A percentile compares a stretch with the other conserved stretches of the same genome.
Conservation (phyloP, 2,329 filamentous ascomycete species). For the Talaromyces sp. region DNA sequence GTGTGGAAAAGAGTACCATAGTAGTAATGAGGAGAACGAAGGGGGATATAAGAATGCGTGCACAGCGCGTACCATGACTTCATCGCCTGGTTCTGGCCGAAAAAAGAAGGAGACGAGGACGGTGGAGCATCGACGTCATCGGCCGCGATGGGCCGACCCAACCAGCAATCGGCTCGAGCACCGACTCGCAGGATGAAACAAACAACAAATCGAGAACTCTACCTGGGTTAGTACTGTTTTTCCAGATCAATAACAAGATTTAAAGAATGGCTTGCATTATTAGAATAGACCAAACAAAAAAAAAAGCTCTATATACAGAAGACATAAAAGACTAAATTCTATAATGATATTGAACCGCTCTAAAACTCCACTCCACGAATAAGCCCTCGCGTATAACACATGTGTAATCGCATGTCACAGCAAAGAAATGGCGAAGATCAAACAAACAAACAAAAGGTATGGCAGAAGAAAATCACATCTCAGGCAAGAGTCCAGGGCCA, state of each 20-base stretch:
- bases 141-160: not conserved
- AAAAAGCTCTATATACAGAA: not conserved
- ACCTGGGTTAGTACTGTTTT: not conserved
- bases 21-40: not conserved
- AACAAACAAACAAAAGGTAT: constrained; percentile 7
- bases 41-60: not conserved
- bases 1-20: not conserved
- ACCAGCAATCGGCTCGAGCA: too few species aligned
- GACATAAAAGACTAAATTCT: not conserved
- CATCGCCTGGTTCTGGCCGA: not conserved
- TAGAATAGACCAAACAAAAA: not conserved
- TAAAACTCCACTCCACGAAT: constrained; percentile 12
- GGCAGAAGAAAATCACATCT: not conserved
- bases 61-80: not conserved
- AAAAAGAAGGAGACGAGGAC: not conserved
- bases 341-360: constrained; percentile 7
- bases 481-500: not conserved
- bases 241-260: not conserved
- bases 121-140: constrained; percentile 11
- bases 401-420: not conserved
- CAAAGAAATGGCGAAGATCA: constrained; percentile 5
- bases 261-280: not conserved
- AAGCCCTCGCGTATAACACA: constrained; percentile 13
- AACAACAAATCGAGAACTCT: too few species aligned
- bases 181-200: too few species aligned